These are phyloP conservation scores for Aspergillus ochraceoroseus DNA, from an alignment of 2,329 filamentous ascomycete genomes.

Conservation along the genomic window DNA sequence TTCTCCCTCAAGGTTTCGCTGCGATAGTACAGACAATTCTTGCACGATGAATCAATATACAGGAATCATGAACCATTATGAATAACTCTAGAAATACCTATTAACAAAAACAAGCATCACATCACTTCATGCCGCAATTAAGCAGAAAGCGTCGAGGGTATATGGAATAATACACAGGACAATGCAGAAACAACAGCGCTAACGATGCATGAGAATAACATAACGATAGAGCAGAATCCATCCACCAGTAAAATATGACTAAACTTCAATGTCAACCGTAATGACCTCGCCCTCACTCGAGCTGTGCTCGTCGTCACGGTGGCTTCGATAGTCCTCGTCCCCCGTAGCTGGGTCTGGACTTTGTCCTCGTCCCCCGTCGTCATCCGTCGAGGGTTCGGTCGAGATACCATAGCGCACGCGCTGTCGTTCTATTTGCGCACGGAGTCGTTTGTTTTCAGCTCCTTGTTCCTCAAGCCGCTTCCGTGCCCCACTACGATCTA, in stretches of 20 bases:
- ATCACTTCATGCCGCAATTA: no score
- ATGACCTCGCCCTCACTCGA: constrained; percentile 39
- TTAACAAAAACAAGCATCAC: neutral
- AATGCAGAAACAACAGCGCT: neutral
- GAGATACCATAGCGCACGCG: constrained; percentile 38
- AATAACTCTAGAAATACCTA: neutral
- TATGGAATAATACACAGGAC: constrained; percentile 4
- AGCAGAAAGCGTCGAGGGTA: constrained; percentile 1
- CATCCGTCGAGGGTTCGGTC: constrained; percentile 20
- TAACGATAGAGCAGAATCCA: constrained; percentile 7
- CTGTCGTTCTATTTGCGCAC: constrained; percentile 59
- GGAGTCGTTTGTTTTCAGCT: constrained; percentile 66
- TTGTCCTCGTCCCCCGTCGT: constrained; percentile 16
- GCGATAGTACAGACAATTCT: no score
- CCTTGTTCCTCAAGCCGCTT: constrained; percentile 73
- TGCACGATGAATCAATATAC: no score
- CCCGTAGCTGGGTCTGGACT: constrained; percentile 11
- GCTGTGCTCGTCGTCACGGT: constrained; percentile 31
- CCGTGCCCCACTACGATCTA: constrained; percentile 78
- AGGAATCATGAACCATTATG: no score
- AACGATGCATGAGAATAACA: constrained; percentile 6
- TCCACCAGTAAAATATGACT: constrained; percentile 4
- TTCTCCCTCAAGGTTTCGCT: constrained; percentile 83
- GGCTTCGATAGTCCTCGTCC: constrained; percentile 15
- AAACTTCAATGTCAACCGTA: constrained; percentile 39